Evolutionary conservation across 1,139 yeast genomes (phyloP).

Genomic region (Yamadazyma taylorii): DNA sequence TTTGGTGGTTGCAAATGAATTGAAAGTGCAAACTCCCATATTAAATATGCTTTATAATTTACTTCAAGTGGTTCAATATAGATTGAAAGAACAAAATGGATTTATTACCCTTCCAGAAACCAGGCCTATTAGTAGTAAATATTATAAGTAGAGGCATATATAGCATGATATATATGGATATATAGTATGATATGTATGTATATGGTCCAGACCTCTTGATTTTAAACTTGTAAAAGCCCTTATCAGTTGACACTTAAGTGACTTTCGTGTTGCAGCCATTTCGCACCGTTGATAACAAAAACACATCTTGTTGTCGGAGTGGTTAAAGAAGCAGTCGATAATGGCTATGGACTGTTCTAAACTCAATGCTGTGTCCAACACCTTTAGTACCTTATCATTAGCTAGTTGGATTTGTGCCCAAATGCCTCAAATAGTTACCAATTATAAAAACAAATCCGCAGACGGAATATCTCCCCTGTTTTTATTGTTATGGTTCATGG

Average conservation of each 20-base stretch:
- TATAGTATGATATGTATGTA: no score
- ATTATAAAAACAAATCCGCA: conserved; percentile 74
- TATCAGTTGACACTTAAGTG: no score
- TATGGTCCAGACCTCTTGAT: no score
- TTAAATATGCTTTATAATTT: conserved; percentile 33
- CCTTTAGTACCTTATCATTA: conserved; percentile 37
- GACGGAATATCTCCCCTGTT: conserved; percentile 84
- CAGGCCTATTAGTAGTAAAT: conserved; percentile 12
- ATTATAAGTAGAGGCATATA: conserved; percentile 5
- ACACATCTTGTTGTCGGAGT: not conserved
- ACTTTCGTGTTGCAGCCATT: not conserved
- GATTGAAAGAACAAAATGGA: conserved; percentile 14
- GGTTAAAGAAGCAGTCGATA: not conserved
- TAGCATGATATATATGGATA: no score
- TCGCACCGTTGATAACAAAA: not conserved
- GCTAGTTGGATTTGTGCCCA: conserved; percentile 81
- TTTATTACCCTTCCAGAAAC: conserved; percentile 10
- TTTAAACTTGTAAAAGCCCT: no score
- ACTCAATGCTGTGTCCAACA: conserved; percentile 21
- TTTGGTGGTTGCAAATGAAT: conserved; percentile 11
- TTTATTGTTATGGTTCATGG: conserved; percentile 75
- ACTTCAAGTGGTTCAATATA: conserved; percentile 37
- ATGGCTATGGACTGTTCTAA: conserved; percentile 6
- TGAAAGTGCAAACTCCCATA: conserved; percentile 15
- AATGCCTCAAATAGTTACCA: conserved; percentile 79